phyloP scores from a whole-genome alignment of 352 stramenopile species.

The Thalassiosira oceanica region DNA sequence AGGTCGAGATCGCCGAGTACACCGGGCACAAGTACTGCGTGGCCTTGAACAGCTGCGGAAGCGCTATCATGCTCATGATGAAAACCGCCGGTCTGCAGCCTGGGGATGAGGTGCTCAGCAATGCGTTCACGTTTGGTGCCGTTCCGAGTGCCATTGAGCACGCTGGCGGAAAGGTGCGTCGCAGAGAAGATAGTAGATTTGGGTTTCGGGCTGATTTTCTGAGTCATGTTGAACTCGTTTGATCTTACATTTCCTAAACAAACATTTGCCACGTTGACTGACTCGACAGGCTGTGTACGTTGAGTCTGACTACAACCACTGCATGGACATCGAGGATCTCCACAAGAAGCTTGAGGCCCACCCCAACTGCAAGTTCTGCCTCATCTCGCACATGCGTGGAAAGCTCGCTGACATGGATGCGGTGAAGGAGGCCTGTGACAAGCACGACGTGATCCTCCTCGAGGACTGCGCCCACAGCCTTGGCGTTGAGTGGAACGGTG shows the following conservation, averaged over 20 bases:
- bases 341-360: slow-evolving; percentile 75
- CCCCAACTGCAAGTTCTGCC: slow-evolving; percentile 71
- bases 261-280: background rate
- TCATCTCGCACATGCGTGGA: slow-evolving; percentile 83
- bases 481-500: slow-evolving; percentile 73
- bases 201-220: background rate
- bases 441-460: slow-evolving; percentile 64
- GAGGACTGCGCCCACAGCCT: slow-evolving; percentile 82
- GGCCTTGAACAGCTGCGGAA: slow-evolving; percentile 80
- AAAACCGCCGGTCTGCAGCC: slow-evolving; percentile 72
- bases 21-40: slow-evolving; percentile 82
- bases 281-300: slow-evolving; percentile 66
- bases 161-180: slow-evolving; percentile 62
- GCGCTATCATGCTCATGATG: slow-evolving; percentile 79
- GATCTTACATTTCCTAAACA: background rate
- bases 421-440: slow-evolving; percentile 74
- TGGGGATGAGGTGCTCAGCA: slow-evolving; percentile 80
- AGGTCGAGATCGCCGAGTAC: slow-evolving; percentile 75
- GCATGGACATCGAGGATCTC: slow-evolving; percentile 77
- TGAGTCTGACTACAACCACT: slow-evolving; percentile 72
- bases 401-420: slow-evolving; percentile 83
- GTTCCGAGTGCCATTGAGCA: slow-evolving; percentile 81
- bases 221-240: background rate
- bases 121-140: slow-evolving; percentile 83
- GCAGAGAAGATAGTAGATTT: too few species aligned